phyloP scores from a whole-genome alignment of 2,329 filamentous ascomycete species.

The Xylariaceae sp. region DNA sequence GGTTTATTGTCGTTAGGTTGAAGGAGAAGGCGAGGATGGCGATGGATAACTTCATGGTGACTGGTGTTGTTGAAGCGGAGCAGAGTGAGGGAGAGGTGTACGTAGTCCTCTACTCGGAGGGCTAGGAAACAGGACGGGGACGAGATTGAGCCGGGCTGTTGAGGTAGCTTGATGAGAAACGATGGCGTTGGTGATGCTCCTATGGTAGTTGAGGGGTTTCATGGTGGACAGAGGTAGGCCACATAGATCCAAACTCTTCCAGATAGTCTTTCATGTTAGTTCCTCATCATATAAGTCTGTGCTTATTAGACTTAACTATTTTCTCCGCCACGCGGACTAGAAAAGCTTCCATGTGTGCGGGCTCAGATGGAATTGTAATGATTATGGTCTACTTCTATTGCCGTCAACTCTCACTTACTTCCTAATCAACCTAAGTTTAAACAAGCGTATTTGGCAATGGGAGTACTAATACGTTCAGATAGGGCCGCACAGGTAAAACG shows the following conservation, averaged over 20 bases:
- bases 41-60: constrained; percentile 19
- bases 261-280: neutral
- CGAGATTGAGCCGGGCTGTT: neutral
- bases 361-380: neutral
- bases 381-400: too few species aligned
- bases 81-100: neutral
- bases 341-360: neutral
- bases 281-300: neutral
- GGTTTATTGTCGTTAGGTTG: neutral
- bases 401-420: too few species aligned
- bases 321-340: neutral
- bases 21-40: neutral
- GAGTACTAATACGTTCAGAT: too few species aligned
- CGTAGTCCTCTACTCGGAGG: neutral
- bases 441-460: too few species aligned
- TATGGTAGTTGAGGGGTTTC: neutral
- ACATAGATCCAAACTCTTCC: neutral
- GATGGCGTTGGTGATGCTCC: neutral
- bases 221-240: neutral
- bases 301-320: neutral
- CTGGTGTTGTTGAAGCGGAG: neutral
- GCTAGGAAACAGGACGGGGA: neutral
- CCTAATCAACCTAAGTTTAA: too few species aligned
- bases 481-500: too few species aligned
- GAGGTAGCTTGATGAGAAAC: neutral